These are phyloP conservation scores for Protoeuglena noctilucae DNA, from an alignment of 139 green algal species.

Conservation along the genomic window DNA sequence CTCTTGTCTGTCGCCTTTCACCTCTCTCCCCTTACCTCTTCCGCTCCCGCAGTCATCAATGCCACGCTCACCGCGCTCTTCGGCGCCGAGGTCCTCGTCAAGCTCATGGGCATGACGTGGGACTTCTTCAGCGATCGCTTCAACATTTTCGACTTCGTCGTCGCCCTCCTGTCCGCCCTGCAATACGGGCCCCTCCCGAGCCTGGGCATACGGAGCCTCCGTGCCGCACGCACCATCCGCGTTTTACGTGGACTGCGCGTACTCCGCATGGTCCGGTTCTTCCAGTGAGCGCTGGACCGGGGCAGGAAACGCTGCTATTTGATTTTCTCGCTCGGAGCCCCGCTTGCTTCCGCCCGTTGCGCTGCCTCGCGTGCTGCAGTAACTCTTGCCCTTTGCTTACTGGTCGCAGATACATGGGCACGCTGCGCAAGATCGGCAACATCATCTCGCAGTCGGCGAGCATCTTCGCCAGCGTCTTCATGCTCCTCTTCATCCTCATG, in stretches of 20 bases:
- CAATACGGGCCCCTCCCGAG: too few relatives aligned
- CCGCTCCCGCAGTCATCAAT: conserved; percentile 4
- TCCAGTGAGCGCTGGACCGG: not conserved
- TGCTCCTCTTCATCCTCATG: conserved; percentile 9
- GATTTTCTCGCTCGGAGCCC: too few relatives aligned
- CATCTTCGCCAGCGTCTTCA: conserved; percentile 1
- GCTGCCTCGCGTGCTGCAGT: too few relatives aligned
- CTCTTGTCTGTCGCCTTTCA: too few relatives aligned
- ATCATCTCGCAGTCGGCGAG: conserved; percentile 1
- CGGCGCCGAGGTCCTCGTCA: conserved; percentile 7
- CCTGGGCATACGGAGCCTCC: too few relatives aligned
- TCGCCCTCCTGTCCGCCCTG: conserved; percentile 6
- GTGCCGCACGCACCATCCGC: too few relatives aligned
- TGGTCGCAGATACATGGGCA: too few relatives aligned
- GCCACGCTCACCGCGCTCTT: conserved; percentile 11
- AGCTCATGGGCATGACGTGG: conserved; percentile 6
- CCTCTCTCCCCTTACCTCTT: too few relatives aligned
- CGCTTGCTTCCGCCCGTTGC: too few relatives aligned
- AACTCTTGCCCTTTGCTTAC: too few relatives aligned
- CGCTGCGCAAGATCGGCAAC: conserved; percentile 2
- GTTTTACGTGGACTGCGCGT: too few relatives aligned
- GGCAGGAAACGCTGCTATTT: too few relatives aligned
- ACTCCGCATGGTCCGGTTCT: conserved; percentile 3
- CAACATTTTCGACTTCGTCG: conserved; percentile 13
- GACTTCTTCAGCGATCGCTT: conserved; percentile 8